Conservation (phyloP, 2,329 filamentous ascomycete genomes). For the Colletotrichum phormii region DNA sequence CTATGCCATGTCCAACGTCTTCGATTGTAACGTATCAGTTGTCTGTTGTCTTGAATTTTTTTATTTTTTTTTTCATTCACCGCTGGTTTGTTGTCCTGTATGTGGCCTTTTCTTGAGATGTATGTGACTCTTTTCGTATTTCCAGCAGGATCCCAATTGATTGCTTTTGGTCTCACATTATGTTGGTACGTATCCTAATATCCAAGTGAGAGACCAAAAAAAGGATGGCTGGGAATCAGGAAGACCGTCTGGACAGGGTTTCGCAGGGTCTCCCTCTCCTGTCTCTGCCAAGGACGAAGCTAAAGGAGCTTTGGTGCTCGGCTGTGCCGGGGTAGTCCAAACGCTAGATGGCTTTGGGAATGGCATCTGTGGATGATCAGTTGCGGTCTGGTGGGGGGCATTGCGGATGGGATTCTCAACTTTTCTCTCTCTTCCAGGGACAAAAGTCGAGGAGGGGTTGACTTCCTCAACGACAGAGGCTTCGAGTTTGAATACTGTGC, state of each 20-base stretch:
- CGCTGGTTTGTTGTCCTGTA: not conserved
- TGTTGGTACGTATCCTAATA: not conserved
- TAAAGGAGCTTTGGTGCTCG: not conserved
- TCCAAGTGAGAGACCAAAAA: not conserved
- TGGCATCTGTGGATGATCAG: conserved; percentile 20
- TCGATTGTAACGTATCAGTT: not conserved
- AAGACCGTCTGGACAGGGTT: conserved; percentile 6
- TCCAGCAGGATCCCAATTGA: not conserved
- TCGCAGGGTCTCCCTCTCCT: not conserved
- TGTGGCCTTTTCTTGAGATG: not conserved
- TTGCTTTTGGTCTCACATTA: not conserved
- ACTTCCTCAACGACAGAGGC: not conserved
- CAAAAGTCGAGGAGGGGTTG: not conserved
- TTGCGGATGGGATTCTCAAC: not conserved
- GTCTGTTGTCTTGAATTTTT: not conserved
- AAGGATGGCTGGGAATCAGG: conserved; percentile 18
- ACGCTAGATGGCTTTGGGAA: conserved; percentile 21
- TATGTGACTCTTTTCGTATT: not conserved
- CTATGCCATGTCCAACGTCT: not conserved
- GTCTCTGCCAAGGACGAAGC: not conserved
- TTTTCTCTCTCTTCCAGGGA: not conserved
- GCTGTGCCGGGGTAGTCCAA: not conserved
- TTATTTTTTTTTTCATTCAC: not conserved
- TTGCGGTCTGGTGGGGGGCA: conserved; percentile 25
- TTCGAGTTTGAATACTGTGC: not conserved